phyloP scores from a whole-genome alignment of 352 stramenopile species.

The Globisporangium orthogonon region DNA sequence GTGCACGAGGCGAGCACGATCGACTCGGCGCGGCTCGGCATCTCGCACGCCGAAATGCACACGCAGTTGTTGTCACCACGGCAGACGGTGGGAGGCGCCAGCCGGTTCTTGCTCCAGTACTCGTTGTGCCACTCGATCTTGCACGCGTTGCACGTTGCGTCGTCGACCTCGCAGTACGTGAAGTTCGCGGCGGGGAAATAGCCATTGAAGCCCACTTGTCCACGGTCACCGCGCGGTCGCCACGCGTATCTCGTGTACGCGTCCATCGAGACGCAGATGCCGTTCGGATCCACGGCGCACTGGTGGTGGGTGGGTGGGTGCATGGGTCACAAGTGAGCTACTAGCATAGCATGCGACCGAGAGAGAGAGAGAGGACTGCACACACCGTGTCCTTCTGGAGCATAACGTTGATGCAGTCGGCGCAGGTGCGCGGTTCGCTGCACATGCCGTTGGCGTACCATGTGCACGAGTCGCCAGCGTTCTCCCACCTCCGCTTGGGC shows the following conservation, averaged over 20 bases:
- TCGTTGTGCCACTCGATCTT: constrained; percentile 8
- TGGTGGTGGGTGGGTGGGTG: background rate
- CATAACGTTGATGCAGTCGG: constrained; percentile 13
- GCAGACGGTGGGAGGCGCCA: background rate
- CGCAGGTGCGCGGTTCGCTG: constrained; percentile 10
- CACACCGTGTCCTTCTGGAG: constrained; percentile 4
- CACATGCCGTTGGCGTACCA: constrained; percentile 9
- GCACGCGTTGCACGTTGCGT: constrained; percentile 9
- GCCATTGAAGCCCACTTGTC: constrained; percentile 2
- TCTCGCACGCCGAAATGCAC: constrained; percentile 11
- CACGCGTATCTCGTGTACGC: constrained; percentile 4
- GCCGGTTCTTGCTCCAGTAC: constrained; percentile 1
- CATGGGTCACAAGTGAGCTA: no score
- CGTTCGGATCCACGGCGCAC: constrained; percentile 11
- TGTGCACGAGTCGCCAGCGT: constrained; percentile 6
- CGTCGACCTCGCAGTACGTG: constrained; percentile 8
- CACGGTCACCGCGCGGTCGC: background rate
- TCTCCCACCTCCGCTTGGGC: background rate
- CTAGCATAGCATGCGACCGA: no score
- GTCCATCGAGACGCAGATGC: constrained; percentile 11
- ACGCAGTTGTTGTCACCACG: constrained; percentile 7
- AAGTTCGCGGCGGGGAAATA: constrained; percentile 15
- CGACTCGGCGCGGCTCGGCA: constrained; percentile 6
- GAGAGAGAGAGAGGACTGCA: background rate
- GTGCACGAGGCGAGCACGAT: constrained; percentile 10